These are phyloP conservation scores for Leccinum longicurvipes DNA, from an alignment of 768 basidiomycete genomes.

Conservation along the genomic window DNA sequence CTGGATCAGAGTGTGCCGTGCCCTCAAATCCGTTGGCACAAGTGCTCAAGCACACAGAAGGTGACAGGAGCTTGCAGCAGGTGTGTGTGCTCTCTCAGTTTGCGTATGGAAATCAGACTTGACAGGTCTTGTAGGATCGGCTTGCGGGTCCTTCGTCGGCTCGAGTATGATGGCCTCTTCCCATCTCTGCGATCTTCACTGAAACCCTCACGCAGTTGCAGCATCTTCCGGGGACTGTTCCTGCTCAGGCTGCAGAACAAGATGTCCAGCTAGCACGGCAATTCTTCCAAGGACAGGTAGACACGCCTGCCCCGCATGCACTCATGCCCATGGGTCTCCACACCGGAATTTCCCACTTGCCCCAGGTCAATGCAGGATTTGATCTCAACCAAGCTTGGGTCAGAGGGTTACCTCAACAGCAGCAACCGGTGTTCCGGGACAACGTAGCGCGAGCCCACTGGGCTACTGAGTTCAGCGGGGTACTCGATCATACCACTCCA, in stretches of 20 bases:
- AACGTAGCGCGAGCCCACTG: constrained; percentile 39
- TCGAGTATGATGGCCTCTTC: constrained; percentile 41
- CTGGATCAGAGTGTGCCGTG: constrained; percentile 86
- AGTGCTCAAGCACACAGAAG: constrained; percentile 86
- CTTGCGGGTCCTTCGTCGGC: constrained; percentile 70
- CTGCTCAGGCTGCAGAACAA: constrained; percentile 50
- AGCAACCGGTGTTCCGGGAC: constrained; percentile 37
- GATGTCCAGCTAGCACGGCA: constrained; percentile 75
- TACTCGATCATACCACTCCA: constrained; percentile 22
- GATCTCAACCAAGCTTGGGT: constrained; percentile 53
- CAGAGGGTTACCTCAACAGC: constrained; percentile 45
- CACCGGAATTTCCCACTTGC: constrained; percentile 28
- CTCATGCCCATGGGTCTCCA: constrained; percentile 32
- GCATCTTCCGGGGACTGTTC: constrained; percentile 62
- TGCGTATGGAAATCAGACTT: neutral
- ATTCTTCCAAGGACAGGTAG: constrained; percentile 59
- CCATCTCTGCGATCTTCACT: neutral
- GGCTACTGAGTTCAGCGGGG: constrained; percentile 53
- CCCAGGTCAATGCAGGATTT: constrained; percentile 26
- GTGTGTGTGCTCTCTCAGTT: constrained; percentile 37
- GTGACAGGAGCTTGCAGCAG: constrained; percentile 85
- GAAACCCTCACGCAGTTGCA: constrained; percentile 51
- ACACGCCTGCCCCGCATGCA: constrained; percentile 30
- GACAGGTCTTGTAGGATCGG: constrained; percentile 52
- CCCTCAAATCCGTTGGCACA: constrained; percentile 83